Percentiles rank a stretch among this genome's conserved stretches.
Conservation (phyloP, 1,284 basidiomycete species). For the Chiua sp. region DNA sequence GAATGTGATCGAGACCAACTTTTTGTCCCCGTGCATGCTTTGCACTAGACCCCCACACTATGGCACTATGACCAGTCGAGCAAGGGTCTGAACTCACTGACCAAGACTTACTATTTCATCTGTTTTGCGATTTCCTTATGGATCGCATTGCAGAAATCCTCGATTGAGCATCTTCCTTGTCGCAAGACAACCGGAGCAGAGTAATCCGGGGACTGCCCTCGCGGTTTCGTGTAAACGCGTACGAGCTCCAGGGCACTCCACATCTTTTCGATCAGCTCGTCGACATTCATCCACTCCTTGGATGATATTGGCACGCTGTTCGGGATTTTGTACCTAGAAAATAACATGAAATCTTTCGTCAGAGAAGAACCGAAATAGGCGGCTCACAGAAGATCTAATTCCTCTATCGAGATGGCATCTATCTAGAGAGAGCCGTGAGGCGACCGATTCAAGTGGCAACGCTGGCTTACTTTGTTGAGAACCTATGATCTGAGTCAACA, state of each 20-base stretch:
- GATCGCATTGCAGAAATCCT: conserved; percentile 92
- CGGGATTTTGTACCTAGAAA: conserved; percentile 83
- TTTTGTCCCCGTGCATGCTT: conserved; percentile 98
- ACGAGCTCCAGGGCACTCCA: conserved; percentile 91
- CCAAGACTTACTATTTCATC: conserved; percentile 79
- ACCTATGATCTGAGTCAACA: conserved; percentile 49
- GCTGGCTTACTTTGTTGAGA: conserved; percentile 67
- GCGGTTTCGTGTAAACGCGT: conserved; percentile 95
- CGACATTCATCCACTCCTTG: conserved; percentile 95
- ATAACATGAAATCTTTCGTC: conserved; percentile 19
- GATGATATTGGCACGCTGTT: conserved; percentile 95
- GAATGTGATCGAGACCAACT: conserved; percentile 88
- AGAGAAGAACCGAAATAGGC: not conserved
- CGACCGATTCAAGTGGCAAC: not conserved
- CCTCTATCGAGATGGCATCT: conserved; percentile 98
- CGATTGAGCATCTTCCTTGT: conserved; percentile 76
- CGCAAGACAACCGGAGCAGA: conserved; percentile 79
- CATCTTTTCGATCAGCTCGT: conserved; percentile 93
- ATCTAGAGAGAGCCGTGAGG: conserved; percentile 63
- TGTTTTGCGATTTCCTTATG: conserved; percentile 95
- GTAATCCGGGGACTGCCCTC: conserved; percentile 92
- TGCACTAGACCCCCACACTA: conserved; percentile 94
- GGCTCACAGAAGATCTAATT: conserved; percentile 89
- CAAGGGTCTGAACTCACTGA: not conserved
- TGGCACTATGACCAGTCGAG: conserved; percentile 59